A percentile compares a stretch with the other conserved stretches of the same genome.
These are phyloP conservation scores for Rhizophagus prolifer DNA, from an alignment of 192 early-diverging fungal genomes.

Conservation along the genomic window DNA sequence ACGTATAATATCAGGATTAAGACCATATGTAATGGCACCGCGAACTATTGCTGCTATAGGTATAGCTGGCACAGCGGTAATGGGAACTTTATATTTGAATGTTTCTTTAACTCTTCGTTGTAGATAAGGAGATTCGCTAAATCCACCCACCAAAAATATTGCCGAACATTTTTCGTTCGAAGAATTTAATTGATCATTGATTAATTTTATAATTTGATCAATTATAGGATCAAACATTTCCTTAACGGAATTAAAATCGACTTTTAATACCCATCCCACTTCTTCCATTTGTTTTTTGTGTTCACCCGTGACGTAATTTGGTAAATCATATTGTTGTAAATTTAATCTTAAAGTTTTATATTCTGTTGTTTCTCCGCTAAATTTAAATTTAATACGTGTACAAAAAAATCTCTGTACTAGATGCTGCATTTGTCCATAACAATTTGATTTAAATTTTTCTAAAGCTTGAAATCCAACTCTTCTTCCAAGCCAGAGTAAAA, in stretches of 20 bases:
- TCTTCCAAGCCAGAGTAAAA: neutral
- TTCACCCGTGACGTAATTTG: slow-evolving; percentile 28
- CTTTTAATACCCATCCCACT: slow-evolving; percentile 40
- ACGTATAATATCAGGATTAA: neutral
- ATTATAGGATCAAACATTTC: slow-evolving; percentile 59
- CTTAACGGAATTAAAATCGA: slow-evolving; percentile 45
- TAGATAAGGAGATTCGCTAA: slow-evolving; percentile 53
- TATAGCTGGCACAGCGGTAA: slow-evolving; percentile 52
- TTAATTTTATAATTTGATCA: slow-evolving; percentile 48
- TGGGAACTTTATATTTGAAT: slow-evolving; percentile 44
- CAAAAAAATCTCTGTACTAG: slow-evolving; percentile 21
- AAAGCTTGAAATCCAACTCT: slow-evolving; percentile 19
- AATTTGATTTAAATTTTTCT: slow-evolving; percentile 3
- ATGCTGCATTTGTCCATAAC: slow-evolving; percentile 19
- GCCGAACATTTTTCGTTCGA: slow-evolving; percentile 39
- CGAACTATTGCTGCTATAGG: slow-evolving; percentile 54
- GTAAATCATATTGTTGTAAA: neutral
- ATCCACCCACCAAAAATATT: slow-evolving; percentile 60
- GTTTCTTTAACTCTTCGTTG: slow-evolving; percentile 46
- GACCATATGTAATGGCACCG: slow-evolving; percentile 52
- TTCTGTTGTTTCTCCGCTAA: neutral
- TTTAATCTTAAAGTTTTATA: neutral
- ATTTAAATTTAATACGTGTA: neutral
- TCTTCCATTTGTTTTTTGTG: slow-evolving; percentile 32
- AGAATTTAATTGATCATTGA: slow-evolving; percentile 51